Conservation (phyloP, 2,329 filamentous ascomycete genomes). For the Ilyonectria sp. region DNA sequence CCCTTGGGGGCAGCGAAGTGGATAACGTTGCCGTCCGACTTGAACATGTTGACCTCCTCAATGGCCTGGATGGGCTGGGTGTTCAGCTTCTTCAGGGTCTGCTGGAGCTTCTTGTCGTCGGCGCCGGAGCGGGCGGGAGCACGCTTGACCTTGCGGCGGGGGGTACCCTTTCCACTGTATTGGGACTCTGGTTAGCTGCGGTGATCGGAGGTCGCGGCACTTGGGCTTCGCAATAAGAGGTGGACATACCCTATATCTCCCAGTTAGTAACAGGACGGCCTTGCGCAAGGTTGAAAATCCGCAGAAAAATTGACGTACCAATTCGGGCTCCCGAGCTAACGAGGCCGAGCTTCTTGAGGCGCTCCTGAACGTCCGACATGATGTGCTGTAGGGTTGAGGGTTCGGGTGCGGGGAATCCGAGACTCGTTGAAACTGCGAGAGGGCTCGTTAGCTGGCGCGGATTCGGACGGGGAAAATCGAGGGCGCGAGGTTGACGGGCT, state of each 20-base stretch:
- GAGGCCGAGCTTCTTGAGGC: constrained; percentile 71
- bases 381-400: constrained; percentile 51
- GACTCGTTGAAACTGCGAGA: constrained; percentile 48
- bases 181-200: constrained; percentile 48
- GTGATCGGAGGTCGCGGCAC: constrained; percentile 33
- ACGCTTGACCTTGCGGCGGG: constrained; percentile 98
- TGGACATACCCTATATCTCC: constrained; percentile 55
- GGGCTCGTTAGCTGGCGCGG: constrained; percentile 47
- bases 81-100: constrained; percentile 98
- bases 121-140: constrained; percentile 91
- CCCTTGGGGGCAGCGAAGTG: constrained; percentile 99
- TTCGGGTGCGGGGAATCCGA: constrained; percentile 50
- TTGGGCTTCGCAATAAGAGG: constrained; percentile 30
- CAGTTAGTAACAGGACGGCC: constrained; percentile 34
- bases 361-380: constrained; percentile 72
- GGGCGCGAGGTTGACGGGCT: constrained; percentile 25
- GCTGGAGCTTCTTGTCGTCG: constrained; percentile 99
- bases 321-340: constrained; percentile 64
- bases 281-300: constrained; percentile 5
- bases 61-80: constrained; percentile 99
- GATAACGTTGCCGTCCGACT: constrained; percentile 99
- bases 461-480: constrained; percentile 44
- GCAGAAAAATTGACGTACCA: constrained; percentile 69
- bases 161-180: constrained; percentile 92
- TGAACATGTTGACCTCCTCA: constrained; percentile 99